These are phyloP conservation scores for Globisporangium ultimum DNA, from an alignment of 352 stramenopile species.

Conservation along the genomic window DNA sequence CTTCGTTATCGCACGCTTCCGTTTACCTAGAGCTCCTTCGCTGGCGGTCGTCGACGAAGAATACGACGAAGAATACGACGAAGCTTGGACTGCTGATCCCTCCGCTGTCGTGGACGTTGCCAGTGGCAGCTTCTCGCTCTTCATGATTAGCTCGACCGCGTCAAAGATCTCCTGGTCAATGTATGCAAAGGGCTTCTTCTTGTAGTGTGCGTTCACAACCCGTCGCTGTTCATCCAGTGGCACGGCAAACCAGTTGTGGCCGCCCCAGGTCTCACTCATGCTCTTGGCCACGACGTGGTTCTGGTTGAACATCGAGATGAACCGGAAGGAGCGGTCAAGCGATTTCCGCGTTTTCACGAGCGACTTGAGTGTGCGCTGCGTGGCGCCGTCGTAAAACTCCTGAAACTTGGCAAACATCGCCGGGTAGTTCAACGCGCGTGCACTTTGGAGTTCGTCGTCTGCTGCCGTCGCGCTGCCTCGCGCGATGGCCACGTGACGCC, in stretches of 20 bases:
- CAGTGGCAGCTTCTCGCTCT: too few species aligned
- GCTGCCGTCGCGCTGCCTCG: too few species aligned
- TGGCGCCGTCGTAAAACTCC: slow-evolving; percentile 1
- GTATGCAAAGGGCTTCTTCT: slow-evolving; percentile 14
- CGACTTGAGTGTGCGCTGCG: slow-evolving; percentile 10
- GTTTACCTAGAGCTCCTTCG: too few species aligned
- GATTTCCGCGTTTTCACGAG: slow-evolving; percentile 12
- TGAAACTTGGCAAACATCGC: slow-evolving; percentile 1
- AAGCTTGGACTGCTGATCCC: too few species aligned
- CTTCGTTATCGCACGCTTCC: too few species aligned
- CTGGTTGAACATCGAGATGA: slow-evolving; percentile 17
- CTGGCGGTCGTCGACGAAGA: too few species aligned
- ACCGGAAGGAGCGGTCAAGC: slow-evolving; percentile 12
- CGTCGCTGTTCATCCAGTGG: slow-evolving; percentile 7
- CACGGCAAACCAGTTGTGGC: slow-evolving; percentile 12
- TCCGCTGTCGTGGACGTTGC: too few species aligned
- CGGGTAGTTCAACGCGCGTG: too few species aligned
- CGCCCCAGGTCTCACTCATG: slow-evolving; percentile 10
- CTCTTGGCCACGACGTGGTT: slow-evolving; percentile 11
- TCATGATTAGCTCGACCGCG: not conserved
- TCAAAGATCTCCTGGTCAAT: slow-evolving; percentile 19
- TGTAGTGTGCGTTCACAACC: slow-evolving; percentile 12
- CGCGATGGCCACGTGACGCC: not conserved
- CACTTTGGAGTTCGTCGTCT: too few species aligned
- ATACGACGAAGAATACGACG: too few species aligned